Evolutionary conservation across 768 basidiomycete genomes (phyloP).

Genomic region (Leccinellum luteum): DNA sequence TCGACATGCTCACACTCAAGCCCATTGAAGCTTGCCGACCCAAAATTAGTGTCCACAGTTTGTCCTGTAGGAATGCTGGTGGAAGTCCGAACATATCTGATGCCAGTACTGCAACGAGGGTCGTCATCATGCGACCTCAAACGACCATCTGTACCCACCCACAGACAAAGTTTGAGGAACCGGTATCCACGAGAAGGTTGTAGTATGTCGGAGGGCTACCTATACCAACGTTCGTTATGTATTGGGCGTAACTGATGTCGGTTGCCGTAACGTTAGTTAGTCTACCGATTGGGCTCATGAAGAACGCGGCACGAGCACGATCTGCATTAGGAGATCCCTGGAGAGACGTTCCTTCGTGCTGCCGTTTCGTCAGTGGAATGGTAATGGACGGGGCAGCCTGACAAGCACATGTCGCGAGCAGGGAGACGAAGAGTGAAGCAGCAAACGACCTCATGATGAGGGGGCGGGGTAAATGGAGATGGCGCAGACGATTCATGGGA

Average conservation of each 20-base stretch:
- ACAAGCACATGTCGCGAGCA: slow-evolving; percentile 8
- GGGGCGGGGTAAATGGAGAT: not conserved
- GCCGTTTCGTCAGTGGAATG: slow-evolving; percentile 13
- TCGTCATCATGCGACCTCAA: not conserved
- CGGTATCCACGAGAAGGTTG: slow-evolving; percentile 31
- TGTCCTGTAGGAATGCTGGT: slow-evolving; percentile 27
- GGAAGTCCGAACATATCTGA: slow-evolving; percentile 16
- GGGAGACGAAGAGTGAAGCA: not conserved
- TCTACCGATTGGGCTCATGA: not conserved
- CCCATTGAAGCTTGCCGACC: slow-evolving; percentile 24
- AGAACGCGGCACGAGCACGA: slow-evolving; percentile 13
- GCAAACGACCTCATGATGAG: slow-evolving; percentile 13
- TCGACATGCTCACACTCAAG: slow-evolving; percentile 30
- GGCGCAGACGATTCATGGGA: not conserved
- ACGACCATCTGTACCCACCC: not conserved
- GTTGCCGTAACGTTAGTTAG: not conserved
- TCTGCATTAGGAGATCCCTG: slow-evolving; percentile 15
- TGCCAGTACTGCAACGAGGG: slow-evolving; percentile 17
- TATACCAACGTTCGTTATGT: slow-evolving; percentile 24
- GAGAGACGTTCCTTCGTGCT: slow-evolving; percentile 10
- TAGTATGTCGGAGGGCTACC: slow-evolving; percentile 27
- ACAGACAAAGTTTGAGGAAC: slow-evolving; percentile 31
- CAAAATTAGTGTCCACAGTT: slow-evolving; percentile 10
- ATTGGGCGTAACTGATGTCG: not conserved
- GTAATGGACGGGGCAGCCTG: not conserved